Conservation (phyloP, 2,329 filamentous ascomycete species). For the Exophiala alcalophila region DNA sequence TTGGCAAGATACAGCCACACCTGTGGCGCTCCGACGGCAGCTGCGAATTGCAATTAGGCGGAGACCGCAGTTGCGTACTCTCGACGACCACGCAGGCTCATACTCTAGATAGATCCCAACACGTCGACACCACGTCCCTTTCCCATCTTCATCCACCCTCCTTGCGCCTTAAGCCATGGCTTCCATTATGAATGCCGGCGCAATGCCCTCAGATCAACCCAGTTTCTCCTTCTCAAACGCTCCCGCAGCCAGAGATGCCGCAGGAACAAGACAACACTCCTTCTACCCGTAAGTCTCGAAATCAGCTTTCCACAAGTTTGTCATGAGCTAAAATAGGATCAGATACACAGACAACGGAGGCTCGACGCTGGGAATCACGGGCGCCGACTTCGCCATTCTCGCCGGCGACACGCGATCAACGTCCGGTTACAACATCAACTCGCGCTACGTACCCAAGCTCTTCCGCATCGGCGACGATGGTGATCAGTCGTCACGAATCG, state of each 20-base stretch:
- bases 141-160: constrained; percentile 8
- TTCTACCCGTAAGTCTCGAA: constrained; percentile 82
- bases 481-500: constrained; percentile 77
- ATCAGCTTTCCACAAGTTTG: neutral
- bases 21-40: constrained; percentile 1
- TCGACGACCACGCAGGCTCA: constrained; percentile 1
- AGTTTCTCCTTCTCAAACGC: constrained; percentile 59
- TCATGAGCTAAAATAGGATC: constrained; percentile 7
- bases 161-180: constrained; percentile 45
- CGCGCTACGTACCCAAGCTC: constrained; percentile 88
- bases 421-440: constrained; percentile 98
- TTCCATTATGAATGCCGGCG: constrained; percentile 50
- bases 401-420: constrained; percentile 96
- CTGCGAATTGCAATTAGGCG: constrained; percentile 12
- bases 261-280: constrained; percentile 64
- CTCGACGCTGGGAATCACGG: constrained; percentile 90
- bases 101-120: neutral
- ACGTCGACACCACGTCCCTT: constrained; percentile 4
- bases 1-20: constrained; percentile 8
- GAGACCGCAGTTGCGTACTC: constrained; percentile 14
- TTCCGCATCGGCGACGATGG: constrained; percentile 89
- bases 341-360: constrained; percentile 96
- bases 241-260: constrained; percentile 46
- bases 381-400: constrained; percentile 91
- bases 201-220: constrained; percentile 51